Base-by-base conservation (phyloP, 805 yeast species). In the Brettanomyces naardenensis region DNA sequence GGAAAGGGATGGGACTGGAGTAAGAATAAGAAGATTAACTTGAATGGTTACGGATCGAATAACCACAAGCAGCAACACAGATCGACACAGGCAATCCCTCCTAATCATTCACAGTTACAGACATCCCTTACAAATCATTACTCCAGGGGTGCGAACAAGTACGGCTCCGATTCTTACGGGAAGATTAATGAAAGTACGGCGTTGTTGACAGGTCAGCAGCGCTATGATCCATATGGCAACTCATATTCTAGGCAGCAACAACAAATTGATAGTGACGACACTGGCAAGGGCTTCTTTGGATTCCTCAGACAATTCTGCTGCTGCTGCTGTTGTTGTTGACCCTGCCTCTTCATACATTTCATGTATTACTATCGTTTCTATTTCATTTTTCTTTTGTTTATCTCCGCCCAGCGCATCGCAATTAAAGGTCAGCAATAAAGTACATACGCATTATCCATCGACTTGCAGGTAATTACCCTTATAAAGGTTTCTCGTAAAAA, bases 1-100 rank as follows among this genome's bases (percentile, higher is more conserved):
- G 92, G 92, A 34, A 73, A 73, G 54, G 92, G 92, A 14, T 83
- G 92, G 92, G 87, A 82, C 54, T 71, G 84, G 51, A 55, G 69
- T 43, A 73, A 80, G 43, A 83, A 83, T 55, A 81, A 79, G 56
- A 80, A 85, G 54, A 86, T 85, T 33, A 83, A 83, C 59, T 61
- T 83, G 46, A 87, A 83, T 56, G 94, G 94, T 4, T 83, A 83
- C 54, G 92, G 92, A 17, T 57, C 65, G 4, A 50, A 45, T 22
- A 35, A 35, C 18, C 19, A 21, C 17, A 31, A 18, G 14, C 27
- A 18, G 9, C 38, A 28, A 19, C 38, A 29, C 19, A 21, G 30
- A 9, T 30, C 35, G 19, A 32, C 37, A 18, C 23, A n/a, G 25
- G 28, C 20, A 14, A 19, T 26, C 9, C 31, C 31, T 9, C 33